Evolutionary conservation across 2,329 filamentous ascomycete species (phyloP).

Genomic region (Tolypocladium endophyticum): DNA sequence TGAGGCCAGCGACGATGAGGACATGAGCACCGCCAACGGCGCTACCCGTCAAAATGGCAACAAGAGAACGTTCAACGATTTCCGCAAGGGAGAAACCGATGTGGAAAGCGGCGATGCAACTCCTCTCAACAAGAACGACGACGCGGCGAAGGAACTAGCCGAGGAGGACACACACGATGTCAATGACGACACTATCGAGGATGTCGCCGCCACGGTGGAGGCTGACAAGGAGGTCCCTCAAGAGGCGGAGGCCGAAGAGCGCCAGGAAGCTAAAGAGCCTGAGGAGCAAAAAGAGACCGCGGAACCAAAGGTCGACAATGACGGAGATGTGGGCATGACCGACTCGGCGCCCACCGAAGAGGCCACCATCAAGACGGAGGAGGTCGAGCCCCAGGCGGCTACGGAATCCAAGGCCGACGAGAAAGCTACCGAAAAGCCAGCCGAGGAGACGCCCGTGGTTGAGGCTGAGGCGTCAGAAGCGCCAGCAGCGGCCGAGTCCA

Average conservation of each 20-base stretch:
- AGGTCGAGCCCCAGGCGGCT: constrained; percentile 21
- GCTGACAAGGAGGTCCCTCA: constrained; percentile 14
- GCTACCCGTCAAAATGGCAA: constrained; percentile 43
- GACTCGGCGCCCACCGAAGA: constrained; percentile 21
- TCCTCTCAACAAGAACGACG: constrained; percentile 22
- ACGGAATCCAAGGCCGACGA: constrained; percentile 19
- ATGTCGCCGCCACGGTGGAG: constrained; percentile 22
- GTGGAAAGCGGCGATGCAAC: constrained; percentile 27
- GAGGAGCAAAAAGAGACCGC: not conserved
- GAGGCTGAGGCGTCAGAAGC: constrained; percentile 2
- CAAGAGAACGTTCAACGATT: constrained; percentile 42
- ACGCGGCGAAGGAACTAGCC: constrained; percentile 14
- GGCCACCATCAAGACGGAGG: constrained; percentile 29
- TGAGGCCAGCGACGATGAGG: constrained; percentile 83
- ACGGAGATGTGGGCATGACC: constrained; percentile 42
- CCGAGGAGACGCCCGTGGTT: constrained; percentile 3
- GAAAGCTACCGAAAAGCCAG: constrained; percentile 15
- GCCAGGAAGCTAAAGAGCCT: not conserved
- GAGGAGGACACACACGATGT: constrained; percentile 22
- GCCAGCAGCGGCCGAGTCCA: constrained; percentile 8
- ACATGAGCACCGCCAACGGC: constrained; percentile 63
- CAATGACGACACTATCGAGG: constrained; percentile 33
- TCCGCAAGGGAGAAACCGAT: constrained; percentile 29
- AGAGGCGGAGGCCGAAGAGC: constrained; percentile 3
- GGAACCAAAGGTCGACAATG: constrained; percentile 27